Conservation (phyloP, 305 asterid species). For the Lippia alba region DNA sequence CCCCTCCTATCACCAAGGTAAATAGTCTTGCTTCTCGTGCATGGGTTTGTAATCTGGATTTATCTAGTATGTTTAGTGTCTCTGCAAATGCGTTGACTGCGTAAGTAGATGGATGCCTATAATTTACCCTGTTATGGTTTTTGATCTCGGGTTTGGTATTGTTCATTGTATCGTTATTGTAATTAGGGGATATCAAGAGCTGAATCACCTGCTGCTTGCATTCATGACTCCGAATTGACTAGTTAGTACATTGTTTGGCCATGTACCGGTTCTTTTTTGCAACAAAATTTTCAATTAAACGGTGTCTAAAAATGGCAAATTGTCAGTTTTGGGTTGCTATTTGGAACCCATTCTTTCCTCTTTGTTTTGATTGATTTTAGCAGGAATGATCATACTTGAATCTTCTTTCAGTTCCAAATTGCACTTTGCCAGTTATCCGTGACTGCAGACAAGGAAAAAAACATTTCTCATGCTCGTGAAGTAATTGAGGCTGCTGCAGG, state of each 20-base stretch:
- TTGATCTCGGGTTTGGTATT: background rate
- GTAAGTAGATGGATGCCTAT: background rate
- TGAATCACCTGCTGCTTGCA: no score
- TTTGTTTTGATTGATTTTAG: background rate
- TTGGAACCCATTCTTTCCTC: background rate
- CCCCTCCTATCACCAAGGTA: background rate
- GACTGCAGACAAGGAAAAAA: constrained; percentile 66
- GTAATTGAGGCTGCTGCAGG: constrained; percentile 71
- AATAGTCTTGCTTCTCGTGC: constrained; percentile 22
- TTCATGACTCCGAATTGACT: background rate
- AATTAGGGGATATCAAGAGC: no score
- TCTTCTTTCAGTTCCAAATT: constrained; percentile 73
- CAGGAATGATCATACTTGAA: constrained; percentile 4
- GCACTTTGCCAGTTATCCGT: constrained; percentile 88
- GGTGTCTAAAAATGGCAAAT: background rate
- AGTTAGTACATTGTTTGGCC: background rate
- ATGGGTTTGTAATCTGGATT: background rate
- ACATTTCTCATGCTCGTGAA: constrained; percentile 69
- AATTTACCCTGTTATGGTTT: constrained; percentile 1
- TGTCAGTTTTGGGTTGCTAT: background rate
- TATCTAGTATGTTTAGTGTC: background rate
- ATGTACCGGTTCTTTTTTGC: background rate
- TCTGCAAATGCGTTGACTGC: background rate
- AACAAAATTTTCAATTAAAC: background rate
- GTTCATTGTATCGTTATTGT: background rate